Percentiles rank a stretch among this genome's conserved stretches.
These are phyloP conservation scores for Thermomyces lanuginosus DNA, from an alignment of 2,329 filamentous ascomycete species.

Conservation along the genomic window DNA sequence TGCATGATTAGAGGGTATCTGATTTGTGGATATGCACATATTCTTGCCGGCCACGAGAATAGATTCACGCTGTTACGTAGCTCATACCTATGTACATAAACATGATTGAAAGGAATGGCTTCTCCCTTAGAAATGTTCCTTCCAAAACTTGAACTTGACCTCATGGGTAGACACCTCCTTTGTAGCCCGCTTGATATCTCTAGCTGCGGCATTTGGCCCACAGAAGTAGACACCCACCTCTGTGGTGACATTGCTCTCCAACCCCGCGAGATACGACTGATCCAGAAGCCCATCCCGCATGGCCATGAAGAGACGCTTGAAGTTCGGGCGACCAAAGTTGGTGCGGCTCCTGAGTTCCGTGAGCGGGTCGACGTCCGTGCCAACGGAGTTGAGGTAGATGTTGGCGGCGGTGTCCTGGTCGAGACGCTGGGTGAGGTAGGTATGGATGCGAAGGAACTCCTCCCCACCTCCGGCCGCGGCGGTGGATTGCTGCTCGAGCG, in stretches of 20 bases:
- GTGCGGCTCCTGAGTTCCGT: constrained; percentile 82
- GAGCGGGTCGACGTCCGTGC: constrained; percentile 70
- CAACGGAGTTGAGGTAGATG: constrained; percentile 91
- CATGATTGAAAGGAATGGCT: constrained; percentile 6
- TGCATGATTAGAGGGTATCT: constrained; percentile 6
- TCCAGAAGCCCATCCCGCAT: constrained; percentile 83
- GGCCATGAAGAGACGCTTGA: constrained; percentile 56
- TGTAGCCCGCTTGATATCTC: constrained; percentile 70
- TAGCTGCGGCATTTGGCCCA: constrained; percentile 64
- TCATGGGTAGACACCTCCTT: constrained; percentile 56
- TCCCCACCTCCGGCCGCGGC: constrained; percentile 42
- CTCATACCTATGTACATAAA: constrained; percentile 3
- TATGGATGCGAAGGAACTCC: constrained; percentile 95
- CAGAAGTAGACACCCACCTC: constrained; percentile 97
- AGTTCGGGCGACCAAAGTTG: constrained; percentile 90
- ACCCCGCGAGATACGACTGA: constrained; percentile 65
- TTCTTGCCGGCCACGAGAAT: neutral
- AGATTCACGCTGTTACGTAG: constrained; percentile 1
- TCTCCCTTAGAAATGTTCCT: constrained; percentile 53
- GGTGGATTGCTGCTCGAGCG: constrained; percentile 72
- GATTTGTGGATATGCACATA: neutral
- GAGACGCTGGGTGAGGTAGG: constrained; percentile 85
- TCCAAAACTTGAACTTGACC: constrained; percentile 95
- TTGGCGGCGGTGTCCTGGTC: constrained; percentile 89
- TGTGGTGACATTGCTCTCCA: constrained; percentile 60